Base-by-base conservation (phyloP, 2,329 filamentous ascomycete species). In the Talaromyces albobiverticillius region DNA sequence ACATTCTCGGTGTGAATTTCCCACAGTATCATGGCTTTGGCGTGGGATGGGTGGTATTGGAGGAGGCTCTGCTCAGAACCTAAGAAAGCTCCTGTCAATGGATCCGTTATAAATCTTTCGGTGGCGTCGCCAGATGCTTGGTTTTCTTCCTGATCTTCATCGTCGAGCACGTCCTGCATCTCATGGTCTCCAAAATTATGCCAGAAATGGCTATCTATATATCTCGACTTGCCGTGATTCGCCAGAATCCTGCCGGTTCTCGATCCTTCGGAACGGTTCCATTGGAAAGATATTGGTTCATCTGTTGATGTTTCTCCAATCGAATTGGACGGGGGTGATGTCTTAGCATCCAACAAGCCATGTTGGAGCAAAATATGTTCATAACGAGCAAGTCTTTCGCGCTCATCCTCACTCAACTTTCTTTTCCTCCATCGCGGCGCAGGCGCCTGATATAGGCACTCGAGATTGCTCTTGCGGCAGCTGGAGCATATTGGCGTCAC, bases 1-100 rank as follows among this genome's bases (percentile, higher is more conserved):
- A 92, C 84, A 57, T 89, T 85, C 46, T 89, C 84, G 5, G 90
- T 73, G 60, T 86, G 91, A 8, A 83, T 76, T 65, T 90, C 86
- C 89, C 89, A 93, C 4, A 93, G 77, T 48, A 80, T 79, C 62
- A 89, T 85, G 23, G 88, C 81, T 31, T 62, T 53, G 16, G 58
- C 54, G 13, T 61, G 46, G 6, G 49, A 54, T 3, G 67, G 68
- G 41, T 70, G 66, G 62, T 60, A 43, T 57, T 66, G 60, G 41
- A 60, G 14, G 64, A 61, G 6, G 62, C 60, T 52, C 61, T 55
- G 43, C 6, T 54, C 54, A 49, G 23, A 25, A 20, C 51, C 56
- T 11, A 46, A 60, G 52, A 54, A 59, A 46, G 46, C 57, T 42
- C 26, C 61, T 29, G 29, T 55, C 45, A 46, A 57, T 36, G 53